Base-by-base conservation (phyloP, 768 basidiomycete genomes). In the Epithele typhae region DNA sequence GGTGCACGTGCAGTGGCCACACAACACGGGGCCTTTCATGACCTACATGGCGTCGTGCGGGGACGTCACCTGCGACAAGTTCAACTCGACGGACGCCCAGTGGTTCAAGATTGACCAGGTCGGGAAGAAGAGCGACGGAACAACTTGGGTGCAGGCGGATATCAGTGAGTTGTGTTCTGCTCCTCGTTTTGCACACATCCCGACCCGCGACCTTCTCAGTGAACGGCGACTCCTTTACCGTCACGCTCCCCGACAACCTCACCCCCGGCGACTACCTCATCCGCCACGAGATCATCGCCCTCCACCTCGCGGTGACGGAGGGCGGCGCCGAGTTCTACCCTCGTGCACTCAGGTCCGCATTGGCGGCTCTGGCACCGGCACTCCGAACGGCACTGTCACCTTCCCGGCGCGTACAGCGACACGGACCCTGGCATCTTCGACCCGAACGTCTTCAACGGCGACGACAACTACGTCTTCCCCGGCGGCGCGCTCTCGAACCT, bases 271-370 rank as follows among this genome's bases (percentile, higher is more conserved):
- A 84, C 55, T 90, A 90, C 62, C 69, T 91, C 49, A 63, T 90
- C 58, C 83, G 88, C 2, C 82, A 89, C 62, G 88, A 91, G 61
- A 83, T 90, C 63, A 82, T 90, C 61, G 82, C 83, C 9, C 76
- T 90, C 12, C 88, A 90, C 57, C 72, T 81, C 37, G 87, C 75
- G 5, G 70, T 59, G n/a, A 53, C 57, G 2, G 9, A 58, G 15
- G 79, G 81, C 5, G 84, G 84, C 17, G 87, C 85, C 1, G 88
- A 92, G 65, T 91, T 89, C 65, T 92, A 92, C 61, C 81, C 0
- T 76, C 78, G 22, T 92, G 88, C 62, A 70, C 75, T 3, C 76
- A 78, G 61, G n/a, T 69, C 47, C 43, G 50, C 36, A 63, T 90
- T 25, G 68, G 74, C 2, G 87, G 87, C 8, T 74, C 64, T 40